phyloP scores from a whole-genome alignment of 768 basidiomycete species.

The Leccinellum luteum region DNA sequence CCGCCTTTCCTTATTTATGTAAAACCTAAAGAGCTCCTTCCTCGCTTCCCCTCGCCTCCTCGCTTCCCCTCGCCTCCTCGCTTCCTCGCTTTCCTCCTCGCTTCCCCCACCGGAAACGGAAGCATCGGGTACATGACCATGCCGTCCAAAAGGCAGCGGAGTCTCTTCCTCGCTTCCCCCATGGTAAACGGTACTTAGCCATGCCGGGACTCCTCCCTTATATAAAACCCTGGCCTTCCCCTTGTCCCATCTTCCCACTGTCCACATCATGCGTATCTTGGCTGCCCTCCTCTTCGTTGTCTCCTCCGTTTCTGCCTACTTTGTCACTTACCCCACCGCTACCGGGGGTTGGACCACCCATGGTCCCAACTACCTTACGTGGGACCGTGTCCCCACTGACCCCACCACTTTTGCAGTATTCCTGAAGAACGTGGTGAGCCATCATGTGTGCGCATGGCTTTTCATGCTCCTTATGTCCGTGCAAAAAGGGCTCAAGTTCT shows the following conservation, averaged over 20 bases:
- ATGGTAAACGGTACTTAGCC: constrained; percentile 20
- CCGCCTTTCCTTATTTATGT: too few relatives aligned
- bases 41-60: too few relatives aligned
- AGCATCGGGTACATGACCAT: too few relatives aligned
- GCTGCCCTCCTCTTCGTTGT: constrained; percentile 45
- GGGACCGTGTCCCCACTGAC: constrained; percentile 69
- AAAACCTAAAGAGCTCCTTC: too few relatives aligned
- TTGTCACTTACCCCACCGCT: constrained; percentile 50
- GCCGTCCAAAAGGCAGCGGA: too few relatives aligned
- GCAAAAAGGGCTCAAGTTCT: too few relatives aligned
- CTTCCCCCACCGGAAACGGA: too few relatives aligned
- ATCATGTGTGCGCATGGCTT: not conserved
- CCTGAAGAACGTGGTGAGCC: constrained; percentile 59
- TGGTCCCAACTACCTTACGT: constrained; percentile 53
- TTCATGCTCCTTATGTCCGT: constrained; percentile 1
- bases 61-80: too few relatives aligned
- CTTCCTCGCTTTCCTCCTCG: too few relatives aligned
- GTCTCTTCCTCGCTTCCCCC: not conserved
- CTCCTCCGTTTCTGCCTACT: constrained; percentile 61
- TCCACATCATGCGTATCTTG: constrained; percentile 42
- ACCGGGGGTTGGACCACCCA: constrained; percentile 54
- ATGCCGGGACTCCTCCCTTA: not conserved
- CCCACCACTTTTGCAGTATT: constrained; percentile 63
- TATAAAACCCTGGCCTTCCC: not conserved
- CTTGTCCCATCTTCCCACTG: not conserved